Evolutionary conservation across 192 early-diverging fungal genomes (phyloP).

Genomic region (Obelidium mucronatum): DNA sequence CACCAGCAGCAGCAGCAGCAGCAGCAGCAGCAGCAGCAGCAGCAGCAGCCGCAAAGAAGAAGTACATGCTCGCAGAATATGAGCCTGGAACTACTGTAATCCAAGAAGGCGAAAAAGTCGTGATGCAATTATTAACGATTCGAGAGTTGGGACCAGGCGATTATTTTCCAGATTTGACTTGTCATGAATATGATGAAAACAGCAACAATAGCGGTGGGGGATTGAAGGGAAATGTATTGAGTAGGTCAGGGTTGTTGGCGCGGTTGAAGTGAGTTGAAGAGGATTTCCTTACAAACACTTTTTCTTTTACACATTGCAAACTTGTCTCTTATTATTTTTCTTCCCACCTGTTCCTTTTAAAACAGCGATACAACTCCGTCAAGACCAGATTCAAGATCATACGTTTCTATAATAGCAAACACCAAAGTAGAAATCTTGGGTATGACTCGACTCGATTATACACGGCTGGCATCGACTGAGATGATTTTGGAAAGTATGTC

Average conservation of each 20-base stretch:
- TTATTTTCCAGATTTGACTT: slow-evolving; percentile 39
- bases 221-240: not conserved
- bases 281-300: too few relatives aligned
- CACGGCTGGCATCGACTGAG: not conserved
- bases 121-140: slow-evolving; percentile 31
- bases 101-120: slow-evolving; percentile 21
- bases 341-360: not conserved
- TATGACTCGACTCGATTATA: slow-evolving; percentile 24
- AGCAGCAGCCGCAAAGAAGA: not conserved
- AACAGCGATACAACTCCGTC: slow-evolving; percentile 7
- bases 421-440: slow-evolving; percentile 27
- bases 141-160: slow-evolving; percentile 36
- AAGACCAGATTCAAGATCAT: slow-evolving; percentile 21
- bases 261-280: slow-evolving; percentile 4
- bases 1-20: not conserved
- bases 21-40: not conserved
- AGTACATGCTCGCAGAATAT: slow-evolving; percentile 21
- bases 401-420: slow-evolving; percentile 23
- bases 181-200: not conserved
- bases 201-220: not conserved
- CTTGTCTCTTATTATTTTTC: not conserved
- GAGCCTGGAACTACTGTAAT: slow-evolving; percentile 4
- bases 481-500: slow-evolving; percentile 6
- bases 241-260: slow-evolving; percentile 1
- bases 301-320: too few relatives aligned